Conservation (phyloP, 1,284 basidiomycete genomes). For the Exobasidium rhododendri region DNA sequence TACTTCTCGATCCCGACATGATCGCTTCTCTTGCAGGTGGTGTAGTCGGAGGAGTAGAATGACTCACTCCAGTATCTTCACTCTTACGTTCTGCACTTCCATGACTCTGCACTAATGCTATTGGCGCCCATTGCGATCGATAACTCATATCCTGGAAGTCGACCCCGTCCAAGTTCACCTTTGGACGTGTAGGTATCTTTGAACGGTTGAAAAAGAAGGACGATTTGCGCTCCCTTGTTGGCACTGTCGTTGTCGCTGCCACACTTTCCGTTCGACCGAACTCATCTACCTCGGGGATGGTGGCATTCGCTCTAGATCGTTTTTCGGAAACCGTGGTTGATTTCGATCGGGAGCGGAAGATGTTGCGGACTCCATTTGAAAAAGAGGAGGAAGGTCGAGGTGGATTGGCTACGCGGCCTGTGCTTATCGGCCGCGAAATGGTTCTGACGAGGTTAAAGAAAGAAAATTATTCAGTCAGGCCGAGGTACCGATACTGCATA, state of each 20-base stretch:
- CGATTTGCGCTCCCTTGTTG: not conserved
- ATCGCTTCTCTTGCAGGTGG: not conserved
- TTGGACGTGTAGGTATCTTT: not conserved
- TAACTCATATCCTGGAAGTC: not conserved
- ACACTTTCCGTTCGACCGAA: not conserved
- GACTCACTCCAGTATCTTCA: not conserved
- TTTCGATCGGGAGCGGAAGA: slow-evolving; percentile 1
- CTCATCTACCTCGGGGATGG: not conserved
- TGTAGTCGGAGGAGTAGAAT: not conserved
- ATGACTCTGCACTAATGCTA: not conserved
- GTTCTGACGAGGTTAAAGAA: too few species aligned
- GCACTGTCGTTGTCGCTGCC: not conserved
- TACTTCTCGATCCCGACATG: not conserved
- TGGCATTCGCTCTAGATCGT: not conserved
- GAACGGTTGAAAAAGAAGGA: slow-evolving; percentile 8
- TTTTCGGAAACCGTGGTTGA: not conserved
- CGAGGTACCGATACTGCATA: too few species aligned
- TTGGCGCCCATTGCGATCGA: not conserved
- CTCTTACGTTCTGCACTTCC: not conserved
- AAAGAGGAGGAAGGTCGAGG: not conserved
- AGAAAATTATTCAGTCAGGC: too few species aligned
- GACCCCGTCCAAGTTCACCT: slow-evolving; percentile 9
- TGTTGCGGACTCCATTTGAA: not conserved
- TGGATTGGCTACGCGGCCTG: too few species aligned
- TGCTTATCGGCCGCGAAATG: too few species aligned